Base-by-base conservation (phyloP, 2,329 filamentous ascomycete species). In the Diplodia seriata region DNA sequence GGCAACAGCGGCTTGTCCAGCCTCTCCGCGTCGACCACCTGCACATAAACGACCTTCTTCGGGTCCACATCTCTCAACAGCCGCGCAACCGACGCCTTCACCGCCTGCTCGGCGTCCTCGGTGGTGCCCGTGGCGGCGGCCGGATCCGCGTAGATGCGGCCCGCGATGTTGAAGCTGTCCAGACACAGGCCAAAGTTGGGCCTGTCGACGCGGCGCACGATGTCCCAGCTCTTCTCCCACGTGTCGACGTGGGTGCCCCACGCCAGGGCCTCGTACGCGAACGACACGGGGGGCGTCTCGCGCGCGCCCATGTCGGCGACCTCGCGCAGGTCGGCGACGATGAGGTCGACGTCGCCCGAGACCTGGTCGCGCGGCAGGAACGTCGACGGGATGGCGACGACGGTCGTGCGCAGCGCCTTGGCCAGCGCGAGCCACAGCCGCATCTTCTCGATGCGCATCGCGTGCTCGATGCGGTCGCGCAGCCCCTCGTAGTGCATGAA, bases 401-500 rank as follows among this genome's bases (percentile, higher is more conserved):
- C 83, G 73, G 93, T 87, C 1, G 91, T 94, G 8, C 82, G 81
- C 0, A 94, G 81, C 12, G 85, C 84, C 20, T 85, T 82, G 5
- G 87, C 88, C 12, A 95, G 81, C 50, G 85, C 75, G 71, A 94
- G 89, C 91, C 91, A 94, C 26, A 90, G 81, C 12, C 85, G 80
- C 26, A 94, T 83, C 71, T 92, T 86, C 20, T 86, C 81, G 36
- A 93, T 78, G 4, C 88, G 82, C 31, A 81, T 77, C 1, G 79
- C 78, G 73, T 91, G 89, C 68, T 85, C 82, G 18, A 78, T 72
- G 11, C 90, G 83, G 77, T 93, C 87, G 6, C 88, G 69, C 0
- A 93, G 83, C 1, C 91, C 92, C 71, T 94, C 92, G 78, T 91
- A 93, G 79, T 92, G 87, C 81, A 87, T 86, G 76, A 94, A 94